Percentiles rank a stretch among this genome's conserved stretches.
phyloP scores from a whole-genome alignment of 129 eudicot genomes.

The Centella asiatica region DNA sequence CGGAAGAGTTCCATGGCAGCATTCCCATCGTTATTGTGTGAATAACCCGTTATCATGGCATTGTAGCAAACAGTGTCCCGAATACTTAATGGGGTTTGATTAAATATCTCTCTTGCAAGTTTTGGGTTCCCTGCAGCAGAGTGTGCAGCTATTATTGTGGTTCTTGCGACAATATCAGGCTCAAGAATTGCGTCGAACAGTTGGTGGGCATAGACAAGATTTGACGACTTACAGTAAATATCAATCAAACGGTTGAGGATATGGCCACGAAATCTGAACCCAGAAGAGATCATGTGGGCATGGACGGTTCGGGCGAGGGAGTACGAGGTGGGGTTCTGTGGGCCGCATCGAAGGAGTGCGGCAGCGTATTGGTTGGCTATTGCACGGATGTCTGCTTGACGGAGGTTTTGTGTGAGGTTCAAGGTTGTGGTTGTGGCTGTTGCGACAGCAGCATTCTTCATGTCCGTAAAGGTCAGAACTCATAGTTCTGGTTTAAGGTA shows the following conservation, averaged over 20 bases:
- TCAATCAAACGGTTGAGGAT: constrained; percentile 58
- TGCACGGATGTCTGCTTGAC: constrained; percentile 29
- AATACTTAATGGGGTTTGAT: constrained; percentile 32
- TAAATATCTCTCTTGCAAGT: constrained; percentile 41
- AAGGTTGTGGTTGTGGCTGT: constrained; percentile 12
- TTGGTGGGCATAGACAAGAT: constrained; percentile 40
- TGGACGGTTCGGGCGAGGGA: constrained; percentile 37
- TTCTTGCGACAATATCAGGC: constrained; percentile 64
- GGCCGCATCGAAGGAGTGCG: constrained; percentile 47
- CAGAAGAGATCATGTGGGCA: constrained; percentile 65
- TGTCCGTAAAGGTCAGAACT: background rate
- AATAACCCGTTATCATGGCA: constrained; percentile 66
- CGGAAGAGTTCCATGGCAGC: constrained; percentile 44
- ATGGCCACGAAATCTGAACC: constrained; percentile 52
- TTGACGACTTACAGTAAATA: constrained; percentile 45
- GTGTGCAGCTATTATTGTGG: constrained; percentile 60
- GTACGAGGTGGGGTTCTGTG: constrained; percentile 22
- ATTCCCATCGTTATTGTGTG: constrained; percentile 48
- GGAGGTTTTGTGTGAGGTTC: constrained; percentile 14
- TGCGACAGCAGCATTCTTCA: constrained; percentile 27
- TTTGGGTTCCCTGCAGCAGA: constrained; percentile 39
- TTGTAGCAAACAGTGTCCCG: constrained; percentile 60
- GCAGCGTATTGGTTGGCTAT: constrained; percentile 55
- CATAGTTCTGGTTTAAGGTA: background rate
- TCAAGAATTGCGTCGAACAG: constrained; percentile 62